Evolutionary conservation across 257 asterid species (phyloP).

Genomic region (Cordia subcordata): DNA sequence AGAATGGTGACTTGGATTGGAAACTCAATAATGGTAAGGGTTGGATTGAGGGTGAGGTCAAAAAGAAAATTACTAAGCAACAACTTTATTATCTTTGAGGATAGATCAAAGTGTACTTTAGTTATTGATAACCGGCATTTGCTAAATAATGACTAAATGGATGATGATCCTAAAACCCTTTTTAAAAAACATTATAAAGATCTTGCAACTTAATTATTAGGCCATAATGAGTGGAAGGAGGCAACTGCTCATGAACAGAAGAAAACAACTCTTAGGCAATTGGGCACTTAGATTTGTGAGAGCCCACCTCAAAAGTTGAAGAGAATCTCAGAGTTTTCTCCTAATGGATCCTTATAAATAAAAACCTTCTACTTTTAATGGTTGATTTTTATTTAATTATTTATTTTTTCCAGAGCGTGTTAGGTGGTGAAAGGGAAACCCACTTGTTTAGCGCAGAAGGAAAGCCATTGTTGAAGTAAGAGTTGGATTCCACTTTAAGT

Average conservation of each 20-base stretch:
- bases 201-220: too few relatives aligned
- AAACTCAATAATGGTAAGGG: too few relatives aligned
- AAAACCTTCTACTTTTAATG: constrained; percentile 22
- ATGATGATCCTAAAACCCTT: constrained; percentile 28
- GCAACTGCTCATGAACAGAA: constrained; percentile 38
- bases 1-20: too few relatives aligned
- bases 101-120: constrained; percentile 11
- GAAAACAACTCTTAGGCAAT: constrained; percentile 39
- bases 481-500: constrained; percentile 73
- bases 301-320: constrained; percentile 58
- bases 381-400: constrained; percentile 18
- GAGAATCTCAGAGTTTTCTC: constrained; percentile 39
- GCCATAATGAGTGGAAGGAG: constrained; percentile 54
- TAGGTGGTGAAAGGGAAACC: constrained; percentile 68
- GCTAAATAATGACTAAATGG: constrained; percentile 22
- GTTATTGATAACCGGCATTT: too few relatives aligned
- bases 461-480: constrained; percentile 30
- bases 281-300: constrained; percentile 71
- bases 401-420: too few relatives aligned
- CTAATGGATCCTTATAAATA: constrained; percentile 20
- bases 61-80: not conserved
- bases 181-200: not conserved
- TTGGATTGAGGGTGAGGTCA: too few relatives aligned
- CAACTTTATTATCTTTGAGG: not conserved
- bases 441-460: constrained; percentile 22